These are phyloP conservation scores for Diaporthe vexans DNA, from an alignment of 2,329 filamentous ascomycete species.

Conservation along the genomic window DNA sequence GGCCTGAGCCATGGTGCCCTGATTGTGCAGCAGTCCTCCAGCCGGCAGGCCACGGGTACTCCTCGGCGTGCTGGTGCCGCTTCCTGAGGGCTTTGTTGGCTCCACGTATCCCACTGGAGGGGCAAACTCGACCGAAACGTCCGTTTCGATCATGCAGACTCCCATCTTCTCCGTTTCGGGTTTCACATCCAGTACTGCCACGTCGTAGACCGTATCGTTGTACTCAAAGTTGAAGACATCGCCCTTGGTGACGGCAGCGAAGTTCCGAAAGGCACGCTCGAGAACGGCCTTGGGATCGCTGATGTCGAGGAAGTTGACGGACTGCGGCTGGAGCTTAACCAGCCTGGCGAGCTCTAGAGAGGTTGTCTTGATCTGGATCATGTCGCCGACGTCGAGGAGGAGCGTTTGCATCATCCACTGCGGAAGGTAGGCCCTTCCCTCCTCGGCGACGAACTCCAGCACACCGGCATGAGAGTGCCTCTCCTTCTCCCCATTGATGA, in stretches of 20 bases:
- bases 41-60: slow-evolving; percentile 75
- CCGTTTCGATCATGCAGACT: slow-evolving; percentile 95
- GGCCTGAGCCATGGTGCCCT: slow-evolving; percentile 96
- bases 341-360: slow-evolving; percentile 90
- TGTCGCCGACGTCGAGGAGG: slow-evolving; percentile 88
- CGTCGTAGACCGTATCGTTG: slow-evolving; percentile 93
- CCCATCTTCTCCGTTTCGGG: slow-evolving; percentile 85
- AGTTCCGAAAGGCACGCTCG: slow-evolving; percentile 75
- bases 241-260: slow-evolving; percentile 69
- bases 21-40: slow-evolving; percentile 82
- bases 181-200: slow-evolving; percentile 94
- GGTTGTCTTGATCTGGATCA: slow-evolving; percentile 95
- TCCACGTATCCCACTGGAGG: slow-evolving; percentile 95
- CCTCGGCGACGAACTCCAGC: slow-evolving; percentile 96
- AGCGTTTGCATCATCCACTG: slow-evolving; percentile 98
- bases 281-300: slow-evolving; percentile 97
- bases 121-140: slow-evolving; percentile 96
- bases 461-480: slow-evolving; percentile 94
- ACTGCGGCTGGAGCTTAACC: slow-evolving; percentile 97
- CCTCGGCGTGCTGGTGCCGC: slow-evolving; percentile 88
- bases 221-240: slow-evolving; percentile 97
- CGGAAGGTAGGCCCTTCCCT: slow-evolving; percentile 95
- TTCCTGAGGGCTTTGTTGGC: slow-evolving; percentile 73
- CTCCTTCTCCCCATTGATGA: slow-evolving; percentile 87
- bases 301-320: slow-evolving; percentile 93